These are phyloP conservation scores for Aspergillus jensenii DNA, from an alignment of 2,329 filamentous ascomycete genomes.

Conservation along the genomic window DNA sequence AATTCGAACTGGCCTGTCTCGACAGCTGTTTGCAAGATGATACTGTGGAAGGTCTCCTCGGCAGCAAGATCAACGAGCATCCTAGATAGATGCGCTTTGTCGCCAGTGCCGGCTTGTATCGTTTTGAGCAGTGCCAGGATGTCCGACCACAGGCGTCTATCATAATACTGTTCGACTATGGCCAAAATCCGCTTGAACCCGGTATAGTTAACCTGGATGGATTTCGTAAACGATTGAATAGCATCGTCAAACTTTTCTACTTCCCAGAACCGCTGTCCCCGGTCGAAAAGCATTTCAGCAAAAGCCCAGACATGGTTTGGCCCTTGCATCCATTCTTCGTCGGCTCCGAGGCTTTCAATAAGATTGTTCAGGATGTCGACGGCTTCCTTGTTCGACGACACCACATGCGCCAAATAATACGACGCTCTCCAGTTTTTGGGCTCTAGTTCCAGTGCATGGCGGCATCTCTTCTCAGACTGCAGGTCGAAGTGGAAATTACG, in stretches of 20 bases:
- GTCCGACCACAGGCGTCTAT: conserved; percentile 10
- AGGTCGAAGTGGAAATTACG: conserved; percentile 11
- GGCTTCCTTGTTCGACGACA: conserved; percentile 15
- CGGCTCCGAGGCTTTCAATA: conserved; percentile 2
- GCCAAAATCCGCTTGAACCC: conserved; percentile 12
- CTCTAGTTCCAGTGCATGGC: conserved; percentile 18
- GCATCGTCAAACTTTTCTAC: conserved; percentile 9
- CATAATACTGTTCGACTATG: conserved; percentile 13
- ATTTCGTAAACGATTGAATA: conserved; percentile 11
- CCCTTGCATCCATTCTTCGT: conserved; percentile 14
- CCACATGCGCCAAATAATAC: conserved; percentile 19
- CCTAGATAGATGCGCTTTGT: conserved; percentile 4
- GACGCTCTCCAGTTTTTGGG: conserved; percentile 23
- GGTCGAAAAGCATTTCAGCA: conserved; percentile 18
- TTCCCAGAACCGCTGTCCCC: conserved; percentile 16
- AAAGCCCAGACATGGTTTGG: background rate
- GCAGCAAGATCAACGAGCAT: conserved; percentile 16
- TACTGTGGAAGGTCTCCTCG: conserved; percentile 15
- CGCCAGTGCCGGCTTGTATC: background rate
- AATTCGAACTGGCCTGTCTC: conserved; percentile 17
- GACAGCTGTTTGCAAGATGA: conserved; percentile 16
- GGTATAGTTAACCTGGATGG: conserved; percentile 8
- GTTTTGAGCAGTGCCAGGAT: conserved; percentile 9
- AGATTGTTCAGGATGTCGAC: conserved; percentile 13
- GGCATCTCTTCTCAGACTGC: conserved; percentile 22